These are phyloP conservation scores for Yamadazyma siamensis DNA, from an alignment of 1,139 yeast species.

Conservation along the genomic window DNA sequence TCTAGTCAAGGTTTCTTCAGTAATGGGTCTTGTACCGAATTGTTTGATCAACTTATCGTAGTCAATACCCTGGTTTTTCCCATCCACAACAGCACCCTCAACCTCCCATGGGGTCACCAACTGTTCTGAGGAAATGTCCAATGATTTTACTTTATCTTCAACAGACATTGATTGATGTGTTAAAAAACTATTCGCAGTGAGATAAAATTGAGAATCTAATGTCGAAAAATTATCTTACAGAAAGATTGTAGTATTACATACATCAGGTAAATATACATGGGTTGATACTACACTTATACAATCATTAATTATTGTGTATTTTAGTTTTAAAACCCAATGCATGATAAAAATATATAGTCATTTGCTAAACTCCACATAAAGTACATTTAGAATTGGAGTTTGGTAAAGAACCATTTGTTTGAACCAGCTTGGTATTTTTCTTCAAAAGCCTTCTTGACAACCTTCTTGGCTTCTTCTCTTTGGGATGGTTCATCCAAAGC, in stretches of 20 bases:
- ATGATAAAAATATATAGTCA: conserved; percentile 22
- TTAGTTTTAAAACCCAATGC: conserved; percentile 34
- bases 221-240: too few relatives aligned
- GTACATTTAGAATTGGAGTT: conserved; percentile 90
- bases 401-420: conserved; percentile 99
- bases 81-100: conserved; percentile 96
- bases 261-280: conserved; percentile 17
- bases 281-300: conserved; percentile 12
- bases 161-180: too few relatives aligned
- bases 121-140: conserved; percentile 50
- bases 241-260: conserved; percentile 17
- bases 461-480: conserved; percentile 99
- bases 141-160: conserved; percentile 24
- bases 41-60: conserved; percentile 81
- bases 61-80: conserved; percentile 83
- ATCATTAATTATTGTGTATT: conserved; percentile 21
- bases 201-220: too few relatives aligned
- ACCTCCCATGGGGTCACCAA: conserved; percentile 98
- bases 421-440: conserved; percentile 99
- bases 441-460: conserved; percentile 98
- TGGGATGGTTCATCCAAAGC: conserved; percentile 97
- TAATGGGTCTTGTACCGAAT: conserved; percentile 81
- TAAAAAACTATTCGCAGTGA: too few relatives aligned
- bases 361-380: too few relatives aligned
- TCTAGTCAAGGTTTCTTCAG: conserved; percentile 67